phyloP scores from a whole-genome alignment of 1,284 basidiomycete genomes.

The Ustilago nuda region DNA sequence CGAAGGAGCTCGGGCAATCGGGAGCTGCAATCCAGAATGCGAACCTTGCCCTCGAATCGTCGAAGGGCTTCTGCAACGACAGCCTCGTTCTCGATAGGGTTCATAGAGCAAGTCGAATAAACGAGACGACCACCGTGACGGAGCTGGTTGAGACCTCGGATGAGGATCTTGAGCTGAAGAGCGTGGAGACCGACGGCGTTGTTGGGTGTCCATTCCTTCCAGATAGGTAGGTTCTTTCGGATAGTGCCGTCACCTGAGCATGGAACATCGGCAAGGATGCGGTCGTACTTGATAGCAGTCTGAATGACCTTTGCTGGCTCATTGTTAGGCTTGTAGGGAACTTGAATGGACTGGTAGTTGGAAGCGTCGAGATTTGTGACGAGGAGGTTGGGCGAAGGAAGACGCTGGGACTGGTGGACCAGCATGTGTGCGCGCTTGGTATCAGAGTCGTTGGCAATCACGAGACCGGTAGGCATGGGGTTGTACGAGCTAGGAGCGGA shows the following conservation, averaged over 20 bases:
- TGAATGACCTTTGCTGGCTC: conserved; percentile 51
- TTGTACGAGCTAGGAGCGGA: conserved; percentile 60
- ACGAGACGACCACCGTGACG: conserved; percentile 88
- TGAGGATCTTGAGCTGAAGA: conserved; percentile 89
- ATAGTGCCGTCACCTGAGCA: conserved; percentile 97
- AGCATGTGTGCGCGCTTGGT: conserved; percentile 95
- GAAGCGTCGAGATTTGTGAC: conserved; percentile 97
- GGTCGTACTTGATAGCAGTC: conserved; percentile 81
- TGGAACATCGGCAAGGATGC: conserved; percentile 96
- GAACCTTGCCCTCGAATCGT: conserved; percentile 74
- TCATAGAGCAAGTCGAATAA: conserved; percentile 97
- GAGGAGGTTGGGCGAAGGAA: conserved; percentile 90
- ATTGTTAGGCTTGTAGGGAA: conserved; percentile 54
- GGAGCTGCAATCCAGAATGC: conserved; percentile 82
- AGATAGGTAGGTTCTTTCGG: conserved; percentile 93
- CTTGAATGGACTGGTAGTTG: conserved; percentile 75
- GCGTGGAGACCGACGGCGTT: conserved; percentile 94
- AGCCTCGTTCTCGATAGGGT: conserved; percentile 97
- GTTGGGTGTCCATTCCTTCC: conserved; percentile 89
- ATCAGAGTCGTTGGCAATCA: conserved; percentile 91
- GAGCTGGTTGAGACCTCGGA: conserved; percentile 90
- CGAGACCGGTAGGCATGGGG: conserved; percentile 74
- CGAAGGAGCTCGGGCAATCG: conserved; percentile 80
- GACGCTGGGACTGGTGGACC: conserved; percentile 94
- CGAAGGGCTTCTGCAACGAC: conserved; percentile 81